Base-by-base conservation (phyloP, 257 asterid genomes). In the Petunia secreta region DNA sequence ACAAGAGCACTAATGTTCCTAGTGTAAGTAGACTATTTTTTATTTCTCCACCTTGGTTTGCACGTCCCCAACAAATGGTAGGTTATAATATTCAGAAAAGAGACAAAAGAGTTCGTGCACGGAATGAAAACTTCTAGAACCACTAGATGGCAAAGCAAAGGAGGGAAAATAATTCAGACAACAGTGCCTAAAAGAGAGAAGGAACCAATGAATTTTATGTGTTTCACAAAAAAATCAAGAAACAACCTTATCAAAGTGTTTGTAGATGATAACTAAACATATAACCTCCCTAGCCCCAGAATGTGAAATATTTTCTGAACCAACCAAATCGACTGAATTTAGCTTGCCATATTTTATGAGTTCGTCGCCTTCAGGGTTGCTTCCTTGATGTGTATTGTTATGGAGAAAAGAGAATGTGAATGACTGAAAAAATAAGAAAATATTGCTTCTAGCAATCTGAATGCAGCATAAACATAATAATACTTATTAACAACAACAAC, bases 221-320 rank as follows among this genome's bases (percentile, higher is more conserved):
- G 6, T 57, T 50, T 34, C 34, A 71, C 38, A 71, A 71, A 44
- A 73, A 48, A 44, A 71, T 48, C 60, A 50, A 71, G 77, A 71
- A 50, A 71, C 77, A 71, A 34, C 60, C 62, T 11, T 34, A 1
- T 9, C 62, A 71, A 71, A 71, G 62, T 48, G 62, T 50, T 50
- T 50, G 60, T 71, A 50, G 3, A 50, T 48, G 62, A 50, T 50
- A 73, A 73, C 62, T n/a, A 40, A 78, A 76, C 10, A 59, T 38
- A 54, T 62, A 87, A 92, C 98, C 98, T 94, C 98, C 80, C 95
- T 88, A 40, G 98, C 98, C 67, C 98, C 98, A 84, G 98, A 94
- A 63, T 97, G 92, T 40, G 97, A 94, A 63, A 94, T 92, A 83
- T 94, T 94, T 79, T 94, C 98, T 2, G 98, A 94, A 85, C 98